Base-by-base conservation (phyloP, 805 yeast genomes). In the Zygotorulaspora danielsina region DNA sequence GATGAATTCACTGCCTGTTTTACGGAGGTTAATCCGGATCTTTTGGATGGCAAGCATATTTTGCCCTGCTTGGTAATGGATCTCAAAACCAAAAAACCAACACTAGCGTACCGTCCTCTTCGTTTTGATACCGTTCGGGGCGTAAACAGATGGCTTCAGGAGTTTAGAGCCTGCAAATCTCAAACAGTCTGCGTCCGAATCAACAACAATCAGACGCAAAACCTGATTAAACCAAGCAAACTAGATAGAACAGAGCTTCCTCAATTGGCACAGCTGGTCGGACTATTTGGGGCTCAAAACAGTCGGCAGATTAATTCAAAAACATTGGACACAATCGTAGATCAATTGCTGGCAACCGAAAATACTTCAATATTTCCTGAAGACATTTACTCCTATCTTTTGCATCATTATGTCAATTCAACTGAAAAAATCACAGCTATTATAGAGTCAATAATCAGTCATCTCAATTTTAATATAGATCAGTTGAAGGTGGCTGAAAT, bases 331-430 rank as follows among this genome's bases (percentile, higher is more conserved):
- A 38, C 41, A 5, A 38, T 37, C 9, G 43, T 36, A 13, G 44
- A 39, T 9, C 44, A 39, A 12, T 30, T 42, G 36, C 33, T 42
- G 16, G 34, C 12, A 13, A 39, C 38, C 32, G 17, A 20, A 16
- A 34, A 37, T 6, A 25, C 42, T 2, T 42, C 45, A 7, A 10
- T 55, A 4, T 81, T 49, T 20, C 32, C 50, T 3, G 62, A 13
- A 56, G 81, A 51, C 55, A 64, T 53, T 8, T 59, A 51, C 31
- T 42, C 48, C 27, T 57, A 45, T 36, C 19, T 56, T 15, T 41
- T 57, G 32, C 59, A 57, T 15, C 50, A 48, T 21, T 44, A 48
- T 32, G 45, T 46, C 17, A 44, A 42, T 16, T 41, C 54, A 10
- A 22, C 21, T 4, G 36, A 35, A 10, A 41, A 48, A 19, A 34